Conservation (phyloP, 441 rosid species). For the Euphorbia celastroides region DNA sequence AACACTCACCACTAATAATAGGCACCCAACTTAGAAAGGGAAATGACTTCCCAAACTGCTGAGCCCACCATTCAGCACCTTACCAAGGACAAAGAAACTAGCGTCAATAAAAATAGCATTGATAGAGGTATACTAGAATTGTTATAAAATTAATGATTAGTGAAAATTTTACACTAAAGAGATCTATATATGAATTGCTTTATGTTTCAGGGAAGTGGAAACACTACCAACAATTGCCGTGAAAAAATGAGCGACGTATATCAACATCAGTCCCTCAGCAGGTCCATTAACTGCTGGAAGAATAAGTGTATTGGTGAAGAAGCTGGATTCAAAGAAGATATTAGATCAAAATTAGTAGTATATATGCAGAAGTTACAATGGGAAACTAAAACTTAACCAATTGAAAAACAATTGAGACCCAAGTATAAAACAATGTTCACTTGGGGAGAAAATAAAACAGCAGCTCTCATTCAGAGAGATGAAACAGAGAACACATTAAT, state of each 20-base stretch:
- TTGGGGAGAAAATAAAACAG: neutral
- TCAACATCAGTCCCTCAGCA: conserved; percentile 90
- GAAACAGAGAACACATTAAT: neutral
- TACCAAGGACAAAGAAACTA: conserved; percentile 6
- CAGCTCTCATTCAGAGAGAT: neutral
- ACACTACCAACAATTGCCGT: conserved; percentile 78
- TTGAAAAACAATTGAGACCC: neutral
- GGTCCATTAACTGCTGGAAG: conserved; percentile 97
- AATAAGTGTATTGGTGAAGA: conserved; percentile 81
- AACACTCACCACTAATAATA: conserved; percentile 48
- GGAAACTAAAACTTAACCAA: neutral
- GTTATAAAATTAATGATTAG: neutral
- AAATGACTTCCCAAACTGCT: conserved; percentile 57
- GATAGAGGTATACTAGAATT: neutral
- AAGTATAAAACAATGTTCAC: neutral
- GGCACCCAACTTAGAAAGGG: conserved; percentile 84
- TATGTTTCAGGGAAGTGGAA: conserved; percentile 3
- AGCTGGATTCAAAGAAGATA: conserved; percentile 45
- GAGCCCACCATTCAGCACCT: conserved; percentile 98
- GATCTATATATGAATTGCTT: neutral
- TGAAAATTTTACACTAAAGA: neutral
- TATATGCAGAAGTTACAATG: conserved; percentile 5
- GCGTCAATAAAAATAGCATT: neutral
- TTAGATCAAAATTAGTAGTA: conserved; percentile 16
- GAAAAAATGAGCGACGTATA: conserved; percentile 65